Base-by-base conservation (phyloP, 257 asterid genomes). In the Nicotiana sylvestris region DNA sequence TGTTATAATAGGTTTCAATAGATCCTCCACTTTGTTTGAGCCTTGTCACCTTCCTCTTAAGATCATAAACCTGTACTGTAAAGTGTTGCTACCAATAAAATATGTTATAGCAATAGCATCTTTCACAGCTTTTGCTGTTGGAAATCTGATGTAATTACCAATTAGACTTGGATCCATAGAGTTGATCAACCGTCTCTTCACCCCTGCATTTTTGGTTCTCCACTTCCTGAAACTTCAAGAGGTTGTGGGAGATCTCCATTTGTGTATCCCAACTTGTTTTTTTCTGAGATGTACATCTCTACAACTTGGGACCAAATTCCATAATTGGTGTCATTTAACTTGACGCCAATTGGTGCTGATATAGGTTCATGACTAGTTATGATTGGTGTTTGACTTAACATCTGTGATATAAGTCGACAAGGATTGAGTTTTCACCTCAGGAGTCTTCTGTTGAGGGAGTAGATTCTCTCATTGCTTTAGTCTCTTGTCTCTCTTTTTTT, bases 241-340 rank as follows among this genome's bases (percentile, higher is more conserved):
- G 70, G 78, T 21, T 61, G 18, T 30, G 81, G 29, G 0, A 79
- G 9, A 4, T 72, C 84, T 0, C 78, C 64, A 72, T 51, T 81
- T 2, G 62, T 60, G 16, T 81, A 33, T 15, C 82, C 60, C 68
- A 76, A 61, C 6, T 83, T 76, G 58, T 83, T 49, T 13, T 49
- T 56, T 11, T 17, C 49, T 0, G 18, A 55, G 49, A 77, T 55
- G 15, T 77, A 77, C 53, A 55, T 77, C 51, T 83, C 21, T 29
- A 81, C 79, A 61, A 84, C 60, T 15, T 55, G 60, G 5, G 60
- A 55, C 18, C 49, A 84, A 0, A 80, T 12, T 7, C 9, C 78
- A 80, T 80, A 80, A 10, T 83, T 78, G 37, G 72, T 39, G 0
- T 17, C 66, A 21, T 78, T 39, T 39, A 7, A 39, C 10, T 39